Evolutionary conservation across 2,329 filamentous ascomycete genomes (phyloP), one percentile per base, ranked within the genome.

Genomic region (Paecilomyces sp.): DNA sequence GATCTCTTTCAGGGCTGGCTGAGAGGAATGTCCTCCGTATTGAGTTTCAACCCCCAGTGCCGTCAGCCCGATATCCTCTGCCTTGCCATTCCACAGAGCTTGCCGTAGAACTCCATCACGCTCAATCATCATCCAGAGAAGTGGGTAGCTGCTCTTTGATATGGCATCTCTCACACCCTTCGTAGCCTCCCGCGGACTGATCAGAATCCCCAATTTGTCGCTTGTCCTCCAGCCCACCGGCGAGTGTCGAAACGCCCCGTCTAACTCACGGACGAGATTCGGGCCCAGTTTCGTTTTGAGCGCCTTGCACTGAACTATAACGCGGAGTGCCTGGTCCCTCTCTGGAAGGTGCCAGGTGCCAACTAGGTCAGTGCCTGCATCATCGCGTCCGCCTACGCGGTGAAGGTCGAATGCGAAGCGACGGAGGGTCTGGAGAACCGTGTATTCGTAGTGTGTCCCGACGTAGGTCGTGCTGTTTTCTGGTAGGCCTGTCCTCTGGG

Each of bases 81-180:
- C 76, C 41, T 65, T 70, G 33, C 68, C 67, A 68, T 80, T 80
- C 78, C 78, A 80, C 54, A 80, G 63, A 31, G 74, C 71, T 66
- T 80, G 78, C 57, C 69, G 71, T 54, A 80, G 56, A 11, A 60
- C 63, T 18, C 73, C 74, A 57, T 73, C 70, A 57, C 69, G 60
- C 60, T 75, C 74, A 60, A 78, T 72, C 68, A 79, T 71, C 66
- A 79, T 72, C 77, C 78, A 95, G 0, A 87, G 86, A 80, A 96
- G 83, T 0, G 91, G 89, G 77, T 83, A 86, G 41, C 77, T 73
- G 68, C 88, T 89, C 60, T 85, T 78, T 3, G 82, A 82, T 64
- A 97, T 69, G 25, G 90, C 86, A 55, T 91, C 86, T 60, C 90
- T 79, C 2, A 95, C 86, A 1, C 92, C 93, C 68, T 85, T 89